phyloP scores from a whole-genome alignment of 345 rosid genomes.

The Moringa oleifera region DNA sequence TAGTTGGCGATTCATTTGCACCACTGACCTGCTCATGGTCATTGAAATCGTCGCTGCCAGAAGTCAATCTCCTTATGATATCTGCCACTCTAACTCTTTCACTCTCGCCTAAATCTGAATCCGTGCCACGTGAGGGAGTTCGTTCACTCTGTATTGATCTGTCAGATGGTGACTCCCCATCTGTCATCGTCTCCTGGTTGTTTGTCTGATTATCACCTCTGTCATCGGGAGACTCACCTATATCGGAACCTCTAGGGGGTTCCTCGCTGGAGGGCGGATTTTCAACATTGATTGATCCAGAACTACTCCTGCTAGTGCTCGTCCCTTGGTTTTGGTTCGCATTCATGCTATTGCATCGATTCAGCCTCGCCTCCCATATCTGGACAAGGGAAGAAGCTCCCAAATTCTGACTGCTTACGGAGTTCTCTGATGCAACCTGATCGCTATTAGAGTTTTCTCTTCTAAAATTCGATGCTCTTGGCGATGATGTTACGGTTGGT shows the following conservation, averaged over 20 bases:
- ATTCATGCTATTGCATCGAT: conserved; percentile 29
- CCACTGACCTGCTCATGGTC: conserved; percentile 14
- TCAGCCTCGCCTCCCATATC: conserved; percentile 86
- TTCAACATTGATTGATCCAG: conserved; percentile 18
- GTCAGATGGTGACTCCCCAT: conserved; percentile 28
- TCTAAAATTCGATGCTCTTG: no score
- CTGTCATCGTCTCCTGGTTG: conserved; percentile 21
- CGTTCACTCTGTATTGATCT: conserved; percentile 17
- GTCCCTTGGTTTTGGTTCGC: conserved; percentile 12
- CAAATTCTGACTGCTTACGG: conserved; percentile 10
- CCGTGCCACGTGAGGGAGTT: background rate
- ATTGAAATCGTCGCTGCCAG: conserved; percentile 17
- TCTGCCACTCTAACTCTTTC: conserved; percentile 63
- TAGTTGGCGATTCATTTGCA: conserved; percentile 15
- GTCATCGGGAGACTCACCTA: conserved; percentile 10
- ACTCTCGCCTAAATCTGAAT: conserved; percentile 30
- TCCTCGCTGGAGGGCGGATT: conserved; percentile 10
- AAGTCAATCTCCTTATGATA: conserved; percentile 48
- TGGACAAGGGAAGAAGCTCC: conserved; percentile 89
- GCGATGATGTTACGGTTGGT: background rate
- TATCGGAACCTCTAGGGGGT: conserved; percentile 13
- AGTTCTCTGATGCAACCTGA: conserved; percentile 15
- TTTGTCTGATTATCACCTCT: background rate
- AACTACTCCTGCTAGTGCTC: conserved; percentile 19
- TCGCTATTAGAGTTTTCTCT: conserved; percentile 2